Evolutionary conservation across 2,329 filamentous ascomycete species (phyloP).

Genomic region (Botryotinia calthae): DNA sequence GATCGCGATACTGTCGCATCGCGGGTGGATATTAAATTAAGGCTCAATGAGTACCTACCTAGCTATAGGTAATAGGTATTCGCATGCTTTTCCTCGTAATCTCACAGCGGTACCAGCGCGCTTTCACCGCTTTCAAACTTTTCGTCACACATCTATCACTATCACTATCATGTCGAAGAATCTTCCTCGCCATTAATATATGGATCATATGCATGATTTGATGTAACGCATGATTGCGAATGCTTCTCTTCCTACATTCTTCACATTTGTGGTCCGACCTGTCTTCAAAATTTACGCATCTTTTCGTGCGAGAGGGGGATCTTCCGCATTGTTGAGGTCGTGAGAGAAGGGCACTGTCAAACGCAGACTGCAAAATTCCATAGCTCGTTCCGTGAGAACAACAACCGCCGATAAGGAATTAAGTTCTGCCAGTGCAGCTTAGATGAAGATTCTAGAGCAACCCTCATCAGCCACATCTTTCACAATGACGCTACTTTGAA

Average conservation of each 20-base stretch:
- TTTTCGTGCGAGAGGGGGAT: background rate
- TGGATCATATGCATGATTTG: background rate
- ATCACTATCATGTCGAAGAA: background rate
- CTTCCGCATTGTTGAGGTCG: background rate
- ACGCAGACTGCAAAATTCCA: background rate
- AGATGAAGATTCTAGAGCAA: background rate
- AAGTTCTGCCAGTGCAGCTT: background rate
- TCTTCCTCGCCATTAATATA: background rate
- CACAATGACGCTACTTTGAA: background rate
- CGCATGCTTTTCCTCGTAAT: background rate
- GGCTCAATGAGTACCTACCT: background rate
- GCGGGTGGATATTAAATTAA: too few species aligned
- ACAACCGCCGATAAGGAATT: too few species aligned
- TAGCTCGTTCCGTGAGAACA: background rate
- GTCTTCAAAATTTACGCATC: background rate
- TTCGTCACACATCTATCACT: background rate
- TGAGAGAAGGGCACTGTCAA: background rate
- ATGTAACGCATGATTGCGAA: background rate
- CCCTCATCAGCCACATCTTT: background rate
- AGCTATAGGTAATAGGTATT: background rate
- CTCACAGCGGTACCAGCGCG: background rate
- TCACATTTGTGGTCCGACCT: background rate
- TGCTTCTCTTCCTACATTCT: background rate
- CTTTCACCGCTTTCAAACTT: background rate
- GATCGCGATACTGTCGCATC: background rate